phyloP scores from a whole-genome alignment of 331 rosid species.

The Pyrus hybrid region DNA sequence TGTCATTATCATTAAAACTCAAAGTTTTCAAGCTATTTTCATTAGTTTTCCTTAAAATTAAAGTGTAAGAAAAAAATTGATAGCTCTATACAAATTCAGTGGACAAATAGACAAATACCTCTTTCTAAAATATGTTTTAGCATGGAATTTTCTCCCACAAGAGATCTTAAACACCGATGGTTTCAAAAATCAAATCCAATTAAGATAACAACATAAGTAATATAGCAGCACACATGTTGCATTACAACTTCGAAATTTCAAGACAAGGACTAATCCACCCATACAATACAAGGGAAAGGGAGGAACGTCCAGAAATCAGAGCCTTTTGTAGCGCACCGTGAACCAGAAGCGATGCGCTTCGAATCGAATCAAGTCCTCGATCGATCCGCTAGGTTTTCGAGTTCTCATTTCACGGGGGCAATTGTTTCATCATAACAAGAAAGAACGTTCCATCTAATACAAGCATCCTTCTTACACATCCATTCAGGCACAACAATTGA shows the following conservation, averaged over 20 bases:
- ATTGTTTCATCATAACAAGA: neutral
- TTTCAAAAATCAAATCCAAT: neutral
- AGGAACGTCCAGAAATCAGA: neutral
- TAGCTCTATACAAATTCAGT: too few relatives aligned
- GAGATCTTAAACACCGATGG: too few relatives aligned
- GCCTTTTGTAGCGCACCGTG: neutral
- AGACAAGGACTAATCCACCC: neutral
- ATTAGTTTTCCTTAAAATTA: too few relatives aligned
- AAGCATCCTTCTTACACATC: neutral
- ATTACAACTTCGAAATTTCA: too few relatives aligned
- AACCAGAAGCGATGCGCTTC: neutral
- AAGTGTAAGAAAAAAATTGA: too few relatives aligned
- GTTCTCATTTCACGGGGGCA: neutral
- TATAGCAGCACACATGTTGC: too few relatives aligned
- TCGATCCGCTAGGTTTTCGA: neutral
- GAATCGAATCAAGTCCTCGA: neutral
- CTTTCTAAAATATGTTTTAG: too few relatives aligned
- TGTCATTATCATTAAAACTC: too few relatives aligned
- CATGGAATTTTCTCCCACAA: too few relatives aligned
- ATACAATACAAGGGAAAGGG: neutral
- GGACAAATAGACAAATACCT: too few relatives aligned
- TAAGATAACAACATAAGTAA: too few relatives aligned
- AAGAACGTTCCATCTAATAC: neutral
- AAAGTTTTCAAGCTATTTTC: too few relatives aligned
- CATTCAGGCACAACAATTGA: neutral